These are phyloP conservation scores for Aspergillus quadrilineatus DNA, from an alignment of 2,329 filamentous ascomycete genomes.

Conservation along the genomic window DNA sequence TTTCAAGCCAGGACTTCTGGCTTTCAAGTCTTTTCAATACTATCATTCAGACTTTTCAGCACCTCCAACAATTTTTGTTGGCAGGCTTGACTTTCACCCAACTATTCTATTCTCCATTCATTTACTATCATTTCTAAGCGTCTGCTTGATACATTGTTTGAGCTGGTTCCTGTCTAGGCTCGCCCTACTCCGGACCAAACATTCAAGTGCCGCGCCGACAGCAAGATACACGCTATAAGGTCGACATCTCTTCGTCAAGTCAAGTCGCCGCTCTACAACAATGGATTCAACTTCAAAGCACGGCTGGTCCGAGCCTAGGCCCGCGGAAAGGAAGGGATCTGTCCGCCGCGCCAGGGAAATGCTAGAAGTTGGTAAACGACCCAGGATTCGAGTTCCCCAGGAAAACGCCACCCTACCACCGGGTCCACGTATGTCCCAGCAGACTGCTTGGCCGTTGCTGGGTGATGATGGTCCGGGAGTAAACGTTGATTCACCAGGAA, in stretches of 20 bases:
- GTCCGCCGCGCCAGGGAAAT: slow-evolving; percentile 38
- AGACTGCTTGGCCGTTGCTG: slow-evolving; percentile 50
- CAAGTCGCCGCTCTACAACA: slow-evolving; percentile 1
- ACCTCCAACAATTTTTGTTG: slow-evolving; percentile 1
- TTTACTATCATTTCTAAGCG: slow-evolving; percentile 9
- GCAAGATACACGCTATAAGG: background rate
- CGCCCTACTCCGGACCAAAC: background rate
- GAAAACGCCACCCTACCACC: slow-evolving; percentile 14
- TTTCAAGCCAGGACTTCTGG: slow-evolving; percentile 20
- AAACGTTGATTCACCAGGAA: slow-evolving; percentile 25
- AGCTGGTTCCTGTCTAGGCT: slow-evolving; percentile 12
- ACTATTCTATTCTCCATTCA: slow-evolving; percentile 1
- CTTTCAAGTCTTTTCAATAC: slow-evolving; percentile 20
- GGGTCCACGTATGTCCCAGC: slow-evolving; percentile 28
- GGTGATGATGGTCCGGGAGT: slow-evolving; percentile 30
- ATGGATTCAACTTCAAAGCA: slow-evolving; percentile 25
- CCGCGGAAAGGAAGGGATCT: slow-evolving; percentile 30
- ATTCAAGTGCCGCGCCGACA: background rate
- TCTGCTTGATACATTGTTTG: slow-evolving; percentile 13
- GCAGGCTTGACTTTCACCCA: slow-evolving; percentile 3
- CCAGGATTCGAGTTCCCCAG: slow-evolving; percentile 14
- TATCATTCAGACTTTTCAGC: slow-evolving; percentile 1
- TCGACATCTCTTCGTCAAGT: background rate
- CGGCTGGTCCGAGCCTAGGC: slow-evolving; percentile 14
- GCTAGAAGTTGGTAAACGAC: slow-evolving; percentile 33